Evolutionary conservation across 1,284 basidiomycete genomes (phyloP), one percentile per base, ranked within the genome.

Genomic region (Sporisorium graminicola): DNA sequence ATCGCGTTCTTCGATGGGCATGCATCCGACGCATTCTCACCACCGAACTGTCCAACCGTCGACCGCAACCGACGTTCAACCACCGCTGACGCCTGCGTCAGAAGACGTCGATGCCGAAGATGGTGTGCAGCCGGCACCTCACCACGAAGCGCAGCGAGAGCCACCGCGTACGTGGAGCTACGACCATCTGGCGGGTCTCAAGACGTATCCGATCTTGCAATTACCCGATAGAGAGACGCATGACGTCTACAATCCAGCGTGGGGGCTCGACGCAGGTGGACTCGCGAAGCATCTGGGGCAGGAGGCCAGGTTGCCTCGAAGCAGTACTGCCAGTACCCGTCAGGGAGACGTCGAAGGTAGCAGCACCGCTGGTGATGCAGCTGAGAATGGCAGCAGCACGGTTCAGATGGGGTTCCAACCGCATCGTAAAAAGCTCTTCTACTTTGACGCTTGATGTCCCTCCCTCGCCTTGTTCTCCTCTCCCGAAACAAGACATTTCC

Each of bases 141-240:
- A 55, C 35, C 57, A 16, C 13, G 22, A 49, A 24, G 51, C 26
- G 40, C 49, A 46, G 42, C 63, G 37, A 24, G 66, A 56, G 37
- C 62, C 60, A 16, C 24, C 20, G 13, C 46, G 72, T 5, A 78
- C 58, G 0, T 80, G 76, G 77, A 74, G 70, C 52, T 77, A 80
- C 62, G 77, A 80, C 40, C 67, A 70, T 10, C 62, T 80, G n/a
- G 55, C 73, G 3, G 74, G 68, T 14, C 62, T 77, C 26, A 82
- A 79, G 53, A 79, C 75, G 26, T 82, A 82, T 47, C 78, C 79
- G 10, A 77, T 82, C 58, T 43, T 82, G 43, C 72, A 78, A 37
- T 54, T 80, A 54, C 79, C 79, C 5, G 74, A 72, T 40, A 59
- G 74, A 3, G 79, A 80, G 65, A 81, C 79, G 46, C 81, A 82